A percentile compares a stretch with the other conserved stretches of the same genome.
phyloP scores from a whole-genome alignment of 106 monocot species.

The Gastrodia elata region DNA sequence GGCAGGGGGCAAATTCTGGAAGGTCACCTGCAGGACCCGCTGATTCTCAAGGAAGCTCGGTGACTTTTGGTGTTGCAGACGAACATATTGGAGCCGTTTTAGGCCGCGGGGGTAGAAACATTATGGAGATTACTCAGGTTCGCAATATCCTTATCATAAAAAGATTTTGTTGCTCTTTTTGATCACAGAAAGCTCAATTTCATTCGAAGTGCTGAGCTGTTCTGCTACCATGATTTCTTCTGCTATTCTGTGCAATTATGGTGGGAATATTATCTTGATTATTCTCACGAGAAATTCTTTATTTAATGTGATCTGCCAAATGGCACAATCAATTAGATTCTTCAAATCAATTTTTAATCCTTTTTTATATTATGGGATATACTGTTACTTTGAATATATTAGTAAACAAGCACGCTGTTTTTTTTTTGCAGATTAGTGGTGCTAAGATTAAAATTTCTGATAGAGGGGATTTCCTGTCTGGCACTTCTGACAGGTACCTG shows the following conservation, averaged over 20 bases:
- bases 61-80: slow-evolving; percentile 87
- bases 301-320: not conserved
- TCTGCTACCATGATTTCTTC: not conserved
- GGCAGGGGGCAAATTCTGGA: slow-evolving; percentile 4
- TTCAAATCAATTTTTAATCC: no score
- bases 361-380: not conserved
- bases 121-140: slow-evolving; percentile 96
- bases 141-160: not conserved
- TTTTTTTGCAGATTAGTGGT: slow-evolving; percentile 57
- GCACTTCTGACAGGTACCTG: slow-evolving; percentile 79
- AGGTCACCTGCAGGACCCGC: slow-evolving; percentile 30
- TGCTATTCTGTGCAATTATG: not conserved
- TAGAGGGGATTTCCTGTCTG: slow-evolving; percentile 90
- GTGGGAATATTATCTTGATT: not conserved
- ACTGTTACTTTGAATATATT: not conserved
- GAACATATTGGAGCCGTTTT: slow-evolving; percentile 97
- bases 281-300: not conserved
- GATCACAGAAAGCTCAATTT: not conserved
- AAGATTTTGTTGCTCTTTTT: not conserved
- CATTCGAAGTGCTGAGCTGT: no score
- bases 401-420: not conserved
- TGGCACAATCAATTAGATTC: not conserved
- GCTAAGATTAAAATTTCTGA: slow-evolving; percentile 94
- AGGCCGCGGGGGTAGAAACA: slow-evolving; percentile 87
- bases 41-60: slow-evolving; percentile 48